Base-by-base conservation (phyloP, 257 asterid genomes). In the Forsythia suspensa region DNA sequence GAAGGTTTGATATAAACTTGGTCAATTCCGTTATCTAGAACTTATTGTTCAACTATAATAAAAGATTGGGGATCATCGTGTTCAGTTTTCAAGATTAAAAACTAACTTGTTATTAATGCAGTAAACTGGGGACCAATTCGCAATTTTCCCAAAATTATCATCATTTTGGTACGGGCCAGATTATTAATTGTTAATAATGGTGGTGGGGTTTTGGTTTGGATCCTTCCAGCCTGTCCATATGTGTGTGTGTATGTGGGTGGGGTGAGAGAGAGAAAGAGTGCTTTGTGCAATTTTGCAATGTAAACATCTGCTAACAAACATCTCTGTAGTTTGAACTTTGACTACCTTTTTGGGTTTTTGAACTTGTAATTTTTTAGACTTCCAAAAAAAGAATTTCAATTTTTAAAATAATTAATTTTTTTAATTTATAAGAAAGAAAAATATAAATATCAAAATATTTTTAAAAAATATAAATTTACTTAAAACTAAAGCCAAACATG, bases 221-320 rank as follows among this genome's bases (percentile, higher is more conserved):
- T 87, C 86, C 87, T 63, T 87, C 89, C 97, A 90, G 90, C 90
- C 91, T 88, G 96, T 88, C 87, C 80, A 81, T 76, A 71, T 82
- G 39, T 63, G 16, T 8, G 68, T 61, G 68, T 7, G 15, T 20
- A n/a, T 52, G n/a, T 80, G 74, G 46, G 57, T 77, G 85, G 71
- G 5, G 78, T 41, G 85, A 42, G 41, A 20, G 37, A 57, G 66
- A 20, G 68, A 20, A 15, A 20, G 34, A 42, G 80, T 72, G 34
- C 34, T 29, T 29, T 29, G 34, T 29, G 34, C 34, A 29, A 29
- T 29, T 29, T 29, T 29, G 34, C 37, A 8, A 4, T 79, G 87
- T 82, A 79, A 76, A 87, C 85, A 88, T 84, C 85, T 71, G 82
- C 68, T 59, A 59, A 8, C 36, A 20, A 20, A 24, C 69, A 63